phyloP scores from a whole-genome alignment of 495 filamentous ascomycete species.

The Penicillium mononematosum region DNA sequence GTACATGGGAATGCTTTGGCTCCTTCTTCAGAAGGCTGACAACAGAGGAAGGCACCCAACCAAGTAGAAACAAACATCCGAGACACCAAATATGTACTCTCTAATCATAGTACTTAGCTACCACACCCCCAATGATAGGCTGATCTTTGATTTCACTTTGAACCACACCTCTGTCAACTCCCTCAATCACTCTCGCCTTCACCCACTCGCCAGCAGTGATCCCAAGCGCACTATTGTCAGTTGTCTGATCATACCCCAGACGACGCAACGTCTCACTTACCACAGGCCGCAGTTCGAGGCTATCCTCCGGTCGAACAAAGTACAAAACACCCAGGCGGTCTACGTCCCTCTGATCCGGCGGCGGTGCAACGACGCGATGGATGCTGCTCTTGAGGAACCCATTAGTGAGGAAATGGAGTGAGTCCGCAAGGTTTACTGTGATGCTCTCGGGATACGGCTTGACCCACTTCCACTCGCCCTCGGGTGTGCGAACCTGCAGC shows the following conservation, averaged over 20 bases:
- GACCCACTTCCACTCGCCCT: conserved; percentile 33
- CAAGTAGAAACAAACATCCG: no score
- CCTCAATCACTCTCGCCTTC: conserved; percentile 35
- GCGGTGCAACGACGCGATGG: conserved; percentile 50
- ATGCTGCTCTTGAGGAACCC: conserved; percentile 48
- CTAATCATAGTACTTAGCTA: conserved; percentile 7
- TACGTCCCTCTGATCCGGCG: conserved; percentile 46
- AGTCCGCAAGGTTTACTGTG: conserved; percentile 51
- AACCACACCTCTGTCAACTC: conserved; percentile 1
- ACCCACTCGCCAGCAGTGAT: conserved; percentile 45
- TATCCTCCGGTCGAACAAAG: conserved; percentile 44
- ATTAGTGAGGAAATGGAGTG: conserved; percentile 43
- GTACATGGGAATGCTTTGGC: no score
- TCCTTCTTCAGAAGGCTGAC: no score
- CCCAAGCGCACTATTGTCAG: conserved; percentile 34
- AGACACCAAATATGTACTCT: neutral
- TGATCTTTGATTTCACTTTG: conserved; percentile 5
- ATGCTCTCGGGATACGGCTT: conserved; percentile 36
- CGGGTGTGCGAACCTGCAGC: conserved; percentile 45
- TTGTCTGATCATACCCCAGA: conserved; percentile 25
- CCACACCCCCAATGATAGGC: conserved; percentile 5
- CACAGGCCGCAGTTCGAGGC: conserved; percentile 31
- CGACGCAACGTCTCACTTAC: conserved; percentile 27
- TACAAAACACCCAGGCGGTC: conserved; percentile 51
- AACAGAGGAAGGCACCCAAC: no score